phyloP scores from a whole-genome alignment of 2,329 filamentous ascomycete species.

The Alternaria conjuncta region DNA sequence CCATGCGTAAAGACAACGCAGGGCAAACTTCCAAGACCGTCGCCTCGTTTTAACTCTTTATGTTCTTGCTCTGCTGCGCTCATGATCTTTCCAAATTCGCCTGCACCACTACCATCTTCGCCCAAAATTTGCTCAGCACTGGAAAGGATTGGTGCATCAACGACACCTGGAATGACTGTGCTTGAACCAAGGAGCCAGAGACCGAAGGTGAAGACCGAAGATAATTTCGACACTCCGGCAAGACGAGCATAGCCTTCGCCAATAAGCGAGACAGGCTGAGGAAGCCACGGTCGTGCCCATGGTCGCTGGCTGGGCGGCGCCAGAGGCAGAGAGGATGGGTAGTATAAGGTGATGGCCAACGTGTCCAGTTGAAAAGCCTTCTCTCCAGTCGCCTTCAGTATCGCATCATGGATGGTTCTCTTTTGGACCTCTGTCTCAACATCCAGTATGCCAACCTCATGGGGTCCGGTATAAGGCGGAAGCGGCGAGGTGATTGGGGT shows the following conservation, averaged over 20 bases:
- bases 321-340: conserved; percentile 46
- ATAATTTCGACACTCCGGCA: conserved; percentile 40
- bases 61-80: conserved; percentile 26
- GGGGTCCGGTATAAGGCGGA: conserved; percentile 51
- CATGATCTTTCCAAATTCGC: conserved; percentile 23
- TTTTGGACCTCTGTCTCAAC: conserved; percentile 50
- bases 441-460: conserved; percentile 54
- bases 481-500: conserved; percentile 52
- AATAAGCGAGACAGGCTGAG: conserved; percentile 52
- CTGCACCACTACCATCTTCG: conserved; percentile 25
- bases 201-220: conserved; percentile 49
- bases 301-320: conserved; percentile 30
- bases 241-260: conserved; percentile 55
- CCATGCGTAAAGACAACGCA: conserved; percentile 57
- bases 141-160: conserved; percentile 51
- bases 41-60: conserved; percentile 33
- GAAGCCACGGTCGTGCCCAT: conserved; percentile 53
- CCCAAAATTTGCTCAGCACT: conserved; percentile 25
- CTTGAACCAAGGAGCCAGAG: conserved; percentile 52
- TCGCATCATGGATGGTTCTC: conserved; percentile 44
- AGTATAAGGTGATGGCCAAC: conserved; percentile 55
- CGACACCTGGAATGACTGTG: conserved; percentile 52
- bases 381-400: conserved; percentile 48
- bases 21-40: conserved; percentile 43
- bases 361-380: conserved; percentile 54